Percentiles rank a stretch among this genome's conserved stretches.
These are phyloP conservation scores for Diatrype stigma DNA, from an alignment of 2,329 filamentous ascomycete species.

Conservation along the genomic window DNA sequence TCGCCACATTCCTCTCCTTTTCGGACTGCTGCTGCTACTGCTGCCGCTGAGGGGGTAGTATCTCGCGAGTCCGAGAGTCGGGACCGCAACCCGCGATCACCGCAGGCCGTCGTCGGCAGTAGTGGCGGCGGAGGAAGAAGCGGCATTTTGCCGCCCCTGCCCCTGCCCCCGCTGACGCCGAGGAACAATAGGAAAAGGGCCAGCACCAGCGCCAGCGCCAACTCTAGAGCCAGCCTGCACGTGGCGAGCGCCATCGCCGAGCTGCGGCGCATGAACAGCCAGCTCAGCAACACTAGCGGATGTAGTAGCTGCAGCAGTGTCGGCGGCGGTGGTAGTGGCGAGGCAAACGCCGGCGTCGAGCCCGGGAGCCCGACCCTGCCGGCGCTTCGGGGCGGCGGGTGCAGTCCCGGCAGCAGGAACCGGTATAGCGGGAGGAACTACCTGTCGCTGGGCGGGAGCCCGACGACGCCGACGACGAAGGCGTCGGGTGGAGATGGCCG, in stretches of 20 bases:
- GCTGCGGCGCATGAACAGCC: constrained; percentile 55
- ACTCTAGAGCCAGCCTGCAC: constrained; percentile 12
- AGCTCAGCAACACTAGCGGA: constrained; percentile 41
- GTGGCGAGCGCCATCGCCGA: constrained; percentile 44
- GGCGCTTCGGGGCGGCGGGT: constrained; percentile 33
- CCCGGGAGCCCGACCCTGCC: constrained; percentile 37
- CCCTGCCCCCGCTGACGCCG: constrained; percentile 7
- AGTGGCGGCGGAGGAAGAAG: not conserved
- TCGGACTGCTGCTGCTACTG: no score
- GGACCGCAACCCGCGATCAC: not conserved
- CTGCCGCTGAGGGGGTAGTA: no score
- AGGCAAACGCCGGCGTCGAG: constrained; percentile 7
- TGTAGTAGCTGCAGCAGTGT: constrained; percentile 30
- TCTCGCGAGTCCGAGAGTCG: no score
- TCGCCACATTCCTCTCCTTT: no score
- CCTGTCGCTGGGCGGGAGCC: constrained; percentile 35
- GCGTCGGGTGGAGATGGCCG: no score
- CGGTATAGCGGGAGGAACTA: constrained; percentile 41
- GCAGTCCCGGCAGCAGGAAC: constrained; percentile 30
- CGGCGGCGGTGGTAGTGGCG: constrained; percentile 26
- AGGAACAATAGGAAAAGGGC: not conserved
- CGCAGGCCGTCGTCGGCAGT: not conserved
- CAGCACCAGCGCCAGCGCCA: not conserved
- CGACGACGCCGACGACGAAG: not conserved
- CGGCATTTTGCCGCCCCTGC: constrained; percentile 12